A percentile compares a stretch with the other conserved stretches of the same genome.
phyloP scores from a whole-genome alignment of 306 rosid species.

The Castanopsis chinensis region DNA sequence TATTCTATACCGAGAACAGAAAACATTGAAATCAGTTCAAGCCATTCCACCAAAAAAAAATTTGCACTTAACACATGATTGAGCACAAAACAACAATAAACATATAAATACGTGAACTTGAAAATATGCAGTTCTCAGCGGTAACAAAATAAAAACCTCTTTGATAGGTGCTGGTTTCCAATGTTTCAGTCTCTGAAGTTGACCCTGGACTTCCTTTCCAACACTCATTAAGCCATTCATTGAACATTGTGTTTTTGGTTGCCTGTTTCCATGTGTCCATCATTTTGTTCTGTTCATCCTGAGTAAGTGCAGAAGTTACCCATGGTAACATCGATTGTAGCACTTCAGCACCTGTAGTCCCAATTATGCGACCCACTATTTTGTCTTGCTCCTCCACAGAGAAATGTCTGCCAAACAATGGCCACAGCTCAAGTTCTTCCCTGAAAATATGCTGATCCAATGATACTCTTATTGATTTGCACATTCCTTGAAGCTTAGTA shows the following conservation, averaged over 20 bases:
- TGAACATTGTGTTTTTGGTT: conserved; percentile 97
- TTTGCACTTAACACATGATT: not conserved
- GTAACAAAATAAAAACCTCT: conserved; percentile 50
- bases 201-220: conserved; percentile 81
- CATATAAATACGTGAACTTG: not conserved
- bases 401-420: conserved; percentile 88
- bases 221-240: conserved; percentile 96
- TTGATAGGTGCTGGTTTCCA: conserved; percentile 47
- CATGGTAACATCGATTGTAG: conserved; percentile 99
- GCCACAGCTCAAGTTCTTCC: conserved; percentile 99
- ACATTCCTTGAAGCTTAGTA: conserved; percentile 99
- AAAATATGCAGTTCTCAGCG: not conserved
- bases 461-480: conserved; percentile 88
- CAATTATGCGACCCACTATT: conserved; percentile 93
- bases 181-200: conserved; percentile 46
- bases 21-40: conserved; percentile 20
- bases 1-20: conserved; percentile 55
- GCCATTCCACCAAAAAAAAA: conserved; percentile 12
- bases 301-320: conserved; percentile 98
- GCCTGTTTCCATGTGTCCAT: conserved; percentile 99
- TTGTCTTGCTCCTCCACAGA: conserved; percentile 98
- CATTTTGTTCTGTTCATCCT: conserved; percentile 96
- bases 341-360: conserved; percentile 99
- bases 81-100: not conserved
- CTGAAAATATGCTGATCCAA: conserved; percentile 95